Conservation (phyloP, 148 eudicot genomes). For the Dysphania ambrosioides region DNA sequence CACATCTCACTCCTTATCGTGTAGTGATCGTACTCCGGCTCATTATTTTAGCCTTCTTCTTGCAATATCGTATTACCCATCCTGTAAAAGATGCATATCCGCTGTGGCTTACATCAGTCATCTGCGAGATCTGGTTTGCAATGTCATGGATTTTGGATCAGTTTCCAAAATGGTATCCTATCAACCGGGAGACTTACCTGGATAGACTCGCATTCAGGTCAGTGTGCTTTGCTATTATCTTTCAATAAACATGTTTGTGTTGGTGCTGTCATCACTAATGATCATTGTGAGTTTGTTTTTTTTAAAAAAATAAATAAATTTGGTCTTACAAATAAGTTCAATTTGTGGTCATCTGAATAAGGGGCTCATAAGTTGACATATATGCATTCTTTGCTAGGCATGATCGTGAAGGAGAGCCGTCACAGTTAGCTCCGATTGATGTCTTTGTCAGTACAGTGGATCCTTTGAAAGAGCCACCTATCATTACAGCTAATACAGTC, state of each 20-base stretch:
- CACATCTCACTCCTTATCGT: constrained; percentile 90
- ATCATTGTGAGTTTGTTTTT: background rate
- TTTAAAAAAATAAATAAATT: background rate
- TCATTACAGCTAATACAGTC: constrained; percentile 94
- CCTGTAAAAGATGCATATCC: constrained; percentile 96
- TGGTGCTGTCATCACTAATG: background rate
- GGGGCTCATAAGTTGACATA: background rate
- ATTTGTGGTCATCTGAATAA: background rate
- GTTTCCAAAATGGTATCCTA: constrained; percentile 95
- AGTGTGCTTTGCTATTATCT: constrained; percentile 21
- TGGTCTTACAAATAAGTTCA: background rate
- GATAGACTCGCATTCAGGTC: constrained; percentile 96
- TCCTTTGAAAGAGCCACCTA: constrained; percentile 94
- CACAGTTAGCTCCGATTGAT: constrained; percentile 86
- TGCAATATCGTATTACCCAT: constrained; percentile 91
- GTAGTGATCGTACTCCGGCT: constrained; percentile 81
- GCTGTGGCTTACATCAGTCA: constrained; percentile 85
- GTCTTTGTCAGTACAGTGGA: constrained; percentile 98
- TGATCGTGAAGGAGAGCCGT: constrained; percentile 96
- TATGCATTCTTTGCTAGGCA: constrained; percentile 42
- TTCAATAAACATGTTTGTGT: background rate
- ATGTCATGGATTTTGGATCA: constrained; percentile 98
- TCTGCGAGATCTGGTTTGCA: constrained; percentile 98
- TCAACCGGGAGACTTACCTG: constrained; percentile 92
- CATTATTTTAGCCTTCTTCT: constrained; percentile 78